A percentile compares a stretch with the other conserved stretches of the same genome.
Conservation (phyloP, 306 rosid genomes). For the Alnus glutinosa region DNA sequence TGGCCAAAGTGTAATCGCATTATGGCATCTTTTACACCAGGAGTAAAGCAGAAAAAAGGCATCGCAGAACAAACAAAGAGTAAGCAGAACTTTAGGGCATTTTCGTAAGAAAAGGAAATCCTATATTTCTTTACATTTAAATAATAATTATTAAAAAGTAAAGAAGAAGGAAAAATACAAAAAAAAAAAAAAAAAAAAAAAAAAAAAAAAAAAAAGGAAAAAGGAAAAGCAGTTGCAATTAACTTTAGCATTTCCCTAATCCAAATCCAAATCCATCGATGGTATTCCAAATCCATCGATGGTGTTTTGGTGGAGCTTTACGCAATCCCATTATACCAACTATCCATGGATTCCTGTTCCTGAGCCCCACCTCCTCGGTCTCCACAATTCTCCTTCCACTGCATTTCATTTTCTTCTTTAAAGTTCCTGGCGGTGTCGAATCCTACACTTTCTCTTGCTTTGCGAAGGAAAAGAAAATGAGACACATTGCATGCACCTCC, state of each 20-base stretch:
- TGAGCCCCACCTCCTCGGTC: background rate
- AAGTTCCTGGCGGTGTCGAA: background rate
- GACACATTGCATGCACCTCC: background rate
- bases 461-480: background rate
- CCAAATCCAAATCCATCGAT: slow-evolving; percentile 14
- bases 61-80: no score
- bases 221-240: slow-evolving; percentile 18
- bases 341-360: slow-evolving; percentile 23
- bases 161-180: background rate
- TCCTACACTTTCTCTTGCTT: background rate
- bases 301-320: slow-evolving; percentile 72
- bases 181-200: background rate
- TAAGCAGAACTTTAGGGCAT: no score
- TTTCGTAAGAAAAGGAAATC: no score
- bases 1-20: no score
- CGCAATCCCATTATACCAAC: slow-evolving; percentile 73
- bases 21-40: no score
- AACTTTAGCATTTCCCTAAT: slow-evolving; percentile 38
- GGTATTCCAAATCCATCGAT: slow-evolving; percentile 9
- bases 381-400: background rate
- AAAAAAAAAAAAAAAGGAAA: background rate
- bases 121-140: no score
- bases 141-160: no score
- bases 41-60: no score
- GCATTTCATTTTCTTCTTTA: background rate